These are phyloP conservation scores for Amylocarpus encephaloides DNA, from an alignment of 2,329 filamentous ascomycete genomes.

Conservation along the genomic window DNA sequence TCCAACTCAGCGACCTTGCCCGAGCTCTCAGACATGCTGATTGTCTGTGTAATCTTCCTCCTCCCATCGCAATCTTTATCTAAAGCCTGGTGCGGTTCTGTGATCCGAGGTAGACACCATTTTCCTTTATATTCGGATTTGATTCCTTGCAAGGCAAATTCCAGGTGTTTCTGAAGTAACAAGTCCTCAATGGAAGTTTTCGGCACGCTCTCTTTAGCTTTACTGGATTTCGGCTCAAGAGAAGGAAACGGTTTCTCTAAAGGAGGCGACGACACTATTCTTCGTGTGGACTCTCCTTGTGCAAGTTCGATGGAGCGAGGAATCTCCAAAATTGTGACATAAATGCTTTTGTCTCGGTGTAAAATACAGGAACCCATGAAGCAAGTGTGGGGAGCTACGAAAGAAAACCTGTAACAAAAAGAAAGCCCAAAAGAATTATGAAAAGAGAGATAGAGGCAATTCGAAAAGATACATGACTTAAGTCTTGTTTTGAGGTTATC, in stretches of 20 bases:
- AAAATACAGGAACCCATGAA: conserved; percentile 37
- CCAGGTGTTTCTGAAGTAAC: conserved; percentile 24
- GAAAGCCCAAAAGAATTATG: too few relatives aligned
- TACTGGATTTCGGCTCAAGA: conserved; percentile 46
- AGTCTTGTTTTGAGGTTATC: too few relatives aligned
- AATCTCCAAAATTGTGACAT: conserved; percentile 59
- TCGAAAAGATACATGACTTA: too few relatives aligned
- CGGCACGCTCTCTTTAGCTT: conserved; percentile 24
- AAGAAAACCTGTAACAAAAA: neutral
- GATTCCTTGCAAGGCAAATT: conserved; percentile 25
- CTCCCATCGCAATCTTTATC: neutral
- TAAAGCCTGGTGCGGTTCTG: neutral
- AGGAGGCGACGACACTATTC: conserved; percentile 36
- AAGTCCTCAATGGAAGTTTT: conserved; percentile 20
- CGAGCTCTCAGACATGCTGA: neutral
- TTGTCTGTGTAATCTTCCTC: neutral
- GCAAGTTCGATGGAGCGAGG: conserved; percentile 62
- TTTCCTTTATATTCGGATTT: conserved; percentile 26
- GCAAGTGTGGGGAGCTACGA: neutral
- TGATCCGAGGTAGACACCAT: conserved; percentile 29
- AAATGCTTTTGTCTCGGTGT: conserved; percentile 44
- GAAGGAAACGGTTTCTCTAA: conserved; percentile 39
- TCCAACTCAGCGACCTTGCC: neutral
- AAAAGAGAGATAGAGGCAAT: too few relatives aligned
- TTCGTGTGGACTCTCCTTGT: conserved; percentile 38